Evolutionary conservation across 352 stramenopile genomes (phyloP).

Genomic region (Phytophthora citrophthora): DNA sequence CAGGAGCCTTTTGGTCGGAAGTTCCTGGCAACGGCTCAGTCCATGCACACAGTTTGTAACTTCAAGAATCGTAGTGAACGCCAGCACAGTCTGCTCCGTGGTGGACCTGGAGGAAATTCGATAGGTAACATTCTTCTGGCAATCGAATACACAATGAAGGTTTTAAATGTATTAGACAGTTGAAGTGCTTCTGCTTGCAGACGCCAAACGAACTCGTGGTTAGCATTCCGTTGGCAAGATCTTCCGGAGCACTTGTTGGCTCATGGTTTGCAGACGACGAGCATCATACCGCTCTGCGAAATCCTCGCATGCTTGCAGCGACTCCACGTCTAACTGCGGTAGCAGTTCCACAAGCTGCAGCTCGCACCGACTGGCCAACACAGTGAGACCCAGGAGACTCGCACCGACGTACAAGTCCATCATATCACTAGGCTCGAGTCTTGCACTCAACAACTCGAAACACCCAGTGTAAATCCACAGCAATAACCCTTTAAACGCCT

Average conservation of each 20-base stretch:
- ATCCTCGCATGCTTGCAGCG: conserved; percentile 61
- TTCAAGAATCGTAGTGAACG: conserved; percentile 12
- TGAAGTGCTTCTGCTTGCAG: too few relatives aligned
- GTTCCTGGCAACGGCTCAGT: background rate
- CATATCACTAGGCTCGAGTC: conserved; percentile 59
- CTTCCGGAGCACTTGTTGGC: conserved; percentile 42
- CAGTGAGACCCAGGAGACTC: conserved; percentile 58
- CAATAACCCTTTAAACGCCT: conserved; percentile 67
- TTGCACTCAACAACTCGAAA: conserved; percentile 43
- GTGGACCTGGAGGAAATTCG: background rate
- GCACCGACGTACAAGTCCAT: conserved; percentile 80
- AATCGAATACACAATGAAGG: background rate
- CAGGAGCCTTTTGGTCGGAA: background rate
- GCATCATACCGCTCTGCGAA: conserved; percentile 73
- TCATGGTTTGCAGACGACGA: conserved; percentile 53
- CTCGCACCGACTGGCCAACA: conserved; percentile 67
- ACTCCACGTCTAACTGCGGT: conserved; percentile 53
- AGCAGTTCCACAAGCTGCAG: conserved; percentile 63
- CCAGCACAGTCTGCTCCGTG: background rate
- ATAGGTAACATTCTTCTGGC: background rate
- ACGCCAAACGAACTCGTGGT: background rate
- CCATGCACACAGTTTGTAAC: conserved; percentile 22
- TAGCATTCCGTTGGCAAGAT: conserved; percentile 19
- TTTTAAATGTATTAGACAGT: too few relatives aligned
- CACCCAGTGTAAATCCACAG: conserved; percentile 80